phyloP scores from a whole-genome alignment of 257 asterid genomes.

The Primulina huaijiensis region DNA sequence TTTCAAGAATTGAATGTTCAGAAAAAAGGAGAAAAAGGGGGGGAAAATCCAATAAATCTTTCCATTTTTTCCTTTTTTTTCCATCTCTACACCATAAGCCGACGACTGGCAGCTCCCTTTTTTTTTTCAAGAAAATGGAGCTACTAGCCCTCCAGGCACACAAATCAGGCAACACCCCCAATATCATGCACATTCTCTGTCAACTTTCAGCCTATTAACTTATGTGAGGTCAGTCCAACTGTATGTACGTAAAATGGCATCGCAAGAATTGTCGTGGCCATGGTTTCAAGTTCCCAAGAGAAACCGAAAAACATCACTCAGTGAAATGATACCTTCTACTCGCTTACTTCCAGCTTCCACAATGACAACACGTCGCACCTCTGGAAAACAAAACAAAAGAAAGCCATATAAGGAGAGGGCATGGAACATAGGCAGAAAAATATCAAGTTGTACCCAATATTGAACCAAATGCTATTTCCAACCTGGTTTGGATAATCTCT shows the following conservation, averaged over 20 bases:
- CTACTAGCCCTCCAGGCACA: conserved; percentile 20
- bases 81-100: conserved; percentile 24
- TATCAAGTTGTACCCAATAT: background rate
- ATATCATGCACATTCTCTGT: conserved; percentile 29
- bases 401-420: background rate
- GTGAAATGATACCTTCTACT: conserved; percentile 72
- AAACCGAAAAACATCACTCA: conserved; percentile 73
- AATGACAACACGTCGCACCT: conserved; percentile 73
- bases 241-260: conserved; percentile 34
- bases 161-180: conserved; percentile 28
- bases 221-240: conserved; percentile 37
- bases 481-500: conserved; percentile 90
- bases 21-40: background rate
- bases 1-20: conserved; percentile 1
- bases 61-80: conserved; percentile 21
- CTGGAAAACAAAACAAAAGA: conserved; percentile 34
- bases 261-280: conserved; percentile 15
- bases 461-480: background rate
- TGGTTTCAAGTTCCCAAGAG: conserved; percentile 50
- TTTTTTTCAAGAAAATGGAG: conserved; percentile 29
- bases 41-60: conserved; percentile 22
- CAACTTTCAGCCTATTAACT: conserved; percentile 36
- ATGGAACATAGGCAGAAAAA: background rate
- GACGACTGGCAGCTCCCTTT: conserved; percentile 22
- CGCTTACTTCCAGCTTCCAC: conserved; percentile 99